These are phyloP conservation scores for Alternaria rosae DNA, from an alignment of 2,329 filamentous ascomycete species.

Conservation along the genomic window DNA sequence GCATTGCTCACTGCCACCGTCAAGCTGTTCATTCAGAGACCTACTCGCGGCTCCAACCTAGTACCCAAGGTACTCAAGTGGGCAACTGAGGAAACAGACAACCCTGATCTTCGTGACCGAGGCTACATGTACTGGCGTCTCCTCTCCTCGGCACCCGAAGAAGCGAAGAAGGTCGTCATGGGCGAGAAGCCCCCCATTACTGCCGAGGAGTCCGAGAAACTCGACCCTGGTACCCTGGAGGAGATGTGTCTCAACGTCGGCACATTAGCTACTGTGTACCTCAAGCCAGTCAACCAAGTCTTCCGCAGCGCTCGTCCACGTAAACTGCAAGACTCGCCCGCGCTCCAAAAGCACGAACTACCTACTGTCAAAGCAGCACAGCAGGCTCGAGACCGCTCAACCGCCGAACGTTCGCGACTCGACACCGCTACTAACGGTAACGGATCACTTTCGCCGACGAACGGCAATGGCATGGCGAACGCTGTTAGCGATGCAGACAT, in stretches of 20 bases:
- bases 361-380: constrained; percentile 62
- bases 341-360: constrained; percentile 76
- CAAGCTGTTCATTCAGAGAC: constrained; percentile 96
- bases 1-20: constrained; percentile 95
- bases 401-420: constrained; percentile 38
- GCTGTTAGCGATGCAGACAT: constrained; percentile 86
- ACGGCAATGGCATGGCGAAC: constrained; percentile 64
- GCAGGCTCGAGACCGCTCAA: constrained; percentile 42
- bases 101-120: constrained; percentile 92
- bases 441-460: constrained; percentile 26
- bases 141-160: constrained; percentile 86
- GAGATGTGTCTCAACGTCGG: constrained; percentile 98
- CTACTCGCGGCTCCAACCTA: constrained; percentile 90
- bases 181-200: constrained; percentile 96
- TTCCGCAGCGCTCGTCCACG: constrained; percentile 88
- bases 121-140: constrained; percentile 99
- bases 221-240: constrained; percentile 89
- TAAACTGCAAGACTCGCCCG: constrained; percentile 81
- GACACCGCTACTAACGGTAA: constrained; percentile 40
- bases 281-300: constrained; percentile 96
- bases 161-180: constrained; percentile 91
- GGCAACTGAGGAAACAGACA: constrained; percentile 99
- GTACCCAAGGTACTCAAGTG: constrained; percentile 96
- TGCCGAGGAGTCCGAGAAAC: constrained; percentile 85
- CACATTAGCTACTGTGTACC: constrained; percentile 93